phyloP scores from a whole-genome alignment of 495 filamentous ascomycete genomes.

The Annulohypoxylon nitens region DNA sequence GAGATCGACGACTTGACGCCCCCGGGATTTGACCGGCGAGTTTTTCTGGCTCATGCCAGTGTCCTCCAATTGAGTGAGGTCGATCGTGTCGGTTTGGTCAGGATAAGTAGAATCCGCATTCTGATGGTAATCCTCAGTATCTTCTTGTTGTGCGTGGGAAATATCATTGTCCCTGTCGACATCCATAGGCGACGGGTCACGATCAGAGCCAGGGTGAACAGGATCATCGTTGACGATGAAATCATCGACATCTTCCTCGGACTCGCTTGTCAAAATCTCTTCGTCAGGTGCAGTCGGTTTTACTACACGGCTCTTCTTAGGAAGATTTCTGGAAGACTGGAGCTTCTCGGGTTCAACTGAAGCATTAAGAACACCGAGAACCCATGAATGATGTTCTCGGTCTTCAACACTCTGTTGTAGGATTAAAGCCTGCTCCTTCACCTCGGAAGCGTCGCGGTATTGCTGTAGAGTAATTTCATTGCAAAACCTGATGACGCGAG shows the following conservation, averaged over 20 bases:
- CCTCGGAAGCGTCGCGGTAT: slow-evolving; percentile 62
- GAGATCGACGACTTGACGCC: slow-evolving; percentile 36
- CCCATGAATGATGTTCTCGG: slow-evolving; percentile 67
- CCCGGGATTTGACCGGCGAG: slow-evolving; percentile 33
- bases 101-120: slow-evolving; percentile 5
- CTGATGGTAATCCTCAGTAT: background rate
- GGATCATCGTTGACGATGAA: slow-evolving; percentile 54
- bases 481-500: slow-evolving; percentile 64
- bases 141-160: slow-evolving; percentile 9
- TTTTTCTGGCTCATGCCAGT: background rate
- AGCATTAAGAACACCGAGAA: slow-evolving; percentile 64
- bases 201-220: background rate
- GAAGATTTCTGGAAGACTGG: slow-evolving; percentile 47
- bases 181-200: slow-evolving; percentile 33
- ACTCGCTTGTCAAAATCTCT: slow-evolving; percentile 61
- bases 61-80: slow-evolving; percentile 20
- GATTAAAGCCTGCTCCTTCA: slow-evolving; percentile 66
- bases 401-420: slow-evolving; percentile 74
- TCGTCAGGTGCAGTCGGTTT: slow-evolving; percentile 51
- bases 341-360: slow-evolving; percentile 64
- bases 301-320: slow-evolving; percentile 37
- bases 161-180: slow-evolving; percentile 19
- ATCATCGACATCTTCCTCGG: slow-evolving; percentile 62
- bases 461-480: slow-evolving; percentile 62
- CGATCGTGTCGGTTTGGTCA: background rate